These are phyloP conservation scores for Wickerhamiella parazyma DNA, from an alignment of 805 yeast species.

Conservation along the genomic window DNA sequence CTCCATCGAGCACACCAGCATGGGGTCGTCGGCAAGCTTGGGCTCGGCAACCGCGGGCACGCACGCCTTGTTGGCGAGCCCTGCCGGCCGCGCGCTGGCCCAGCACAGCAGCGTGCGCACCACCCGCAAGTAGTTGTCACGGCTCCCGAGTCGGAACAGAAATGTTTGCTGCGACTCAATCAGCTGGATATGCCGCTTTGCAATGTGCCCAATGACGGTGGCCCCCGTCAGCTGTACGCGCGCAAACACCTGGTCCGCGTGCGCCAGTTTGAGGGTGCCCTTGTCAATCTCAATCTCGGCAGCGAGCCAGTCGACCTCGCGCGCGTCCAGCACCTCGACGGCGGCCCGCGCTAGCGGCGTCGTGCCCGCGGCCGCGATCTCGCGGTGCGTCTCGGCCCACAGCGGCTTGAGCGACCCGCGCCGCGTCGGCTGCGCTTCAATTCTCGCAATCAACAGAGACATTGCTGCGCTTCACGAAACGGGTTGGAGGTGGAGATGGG, in stretches of 20 bases:
- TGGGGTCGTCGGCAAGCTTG: conserved; percentile 6
- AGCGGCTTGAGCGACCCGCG: conserved; percentile 8
- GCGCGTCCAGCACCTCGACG: conserved; percentile 13
- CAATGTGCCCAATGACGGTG: conserved; percentile 16
- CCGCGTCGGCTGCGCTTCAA: conserved; percentile 3
- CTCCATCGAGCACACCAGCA: conserved; percentile 16
- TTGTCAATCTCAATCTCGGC: conserved; percentile 4
- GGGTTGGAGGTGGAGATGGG: not conserved
- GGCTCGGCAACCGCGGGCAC: conserved; percentile 12
- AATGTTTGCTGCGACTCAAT: conserved; percentile 8
- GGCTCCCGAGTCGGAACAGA: conserved; percentile 6
- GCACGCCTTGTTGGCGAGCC: conserved; percentile 16
- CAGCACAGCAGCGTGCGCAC: conserved; percentile 15
- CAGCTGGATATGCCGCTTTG: conserved; percentile 13
- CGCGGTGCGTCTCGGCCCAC: conserved; percentile 2
- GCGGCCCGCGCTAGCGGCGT: conserved; percentile 3
- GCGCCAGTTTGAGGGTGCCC: conserved; percentile 10
- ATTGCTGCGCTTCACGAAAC: not conserved
- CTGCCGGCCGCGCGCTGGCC: conserved; percentile 16
- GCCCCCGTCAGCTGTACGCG: conserved; percentile 13
- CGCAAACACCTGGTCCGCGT: conserved; percentile 9
- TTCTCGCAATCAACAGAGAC: conserved; percentile 7
- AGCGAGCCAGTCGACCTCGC: conserved; percentile 14
- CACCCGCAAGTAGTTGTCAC: conserved; percentile 4
- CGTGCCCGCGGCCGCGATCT: conserved; percentile 1